Conservation (phyloP, 768 basidiomycete species). For the Paxillus ammoniavirescens region DNA sequence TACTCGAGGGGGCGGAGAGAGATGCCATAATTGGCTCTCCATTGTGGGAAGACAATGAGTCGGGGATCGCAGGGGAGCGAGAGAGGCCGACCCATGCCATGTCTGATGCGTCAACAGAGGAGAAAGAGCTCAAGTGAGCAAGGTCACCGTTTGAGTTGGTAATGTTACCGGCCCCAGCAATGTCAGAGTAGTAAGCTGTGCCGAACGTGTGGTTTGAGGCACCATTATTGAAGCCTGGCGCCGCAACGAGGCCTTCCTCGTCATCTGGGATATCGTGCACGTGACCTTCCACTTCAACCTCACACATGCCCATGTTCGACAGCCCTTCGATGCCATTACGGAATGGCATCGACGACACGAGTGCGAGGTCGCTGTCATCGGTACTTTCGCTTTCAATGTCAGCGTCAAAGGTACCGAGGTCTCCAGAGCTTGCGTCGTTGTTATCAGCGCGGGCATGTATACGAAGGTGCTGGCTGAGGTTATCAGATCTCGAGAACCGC, state of each 20-base stretch:
- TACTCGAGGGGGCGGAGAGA: slow-evolving; percentile 65
- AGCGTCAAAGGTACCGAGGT: slow-evolving; percentile 23
- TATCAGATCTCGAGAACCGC: slow-evolving; percentile 86
- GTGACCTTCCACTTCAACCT: slow-evolving; percentile 57
- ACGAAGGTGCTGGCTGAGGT: slow-evolving; percentile 81
- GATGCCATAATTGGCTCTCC: slow-evolving; percentile 43
- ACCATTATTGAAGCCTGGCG: slow-evolving; percentile 14
- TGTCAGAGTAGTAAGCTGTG: slow-evolving; percentile 21
- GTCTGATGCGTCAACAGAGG: slow-evolving; percentile 20
- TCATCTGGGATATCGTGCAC: slow-evolving; percentile 57
- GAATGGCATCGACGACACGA: slow-evolving; percentile 25
- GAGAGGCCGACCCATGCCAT: slow-evolving; percentile 24
- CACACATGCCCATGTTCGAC: slow-evolving; percentile 54
- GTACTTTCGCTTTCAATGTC: slow-evolving; percentile 35
- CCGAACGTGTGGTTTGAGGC: slow-evolving; percentile 21
- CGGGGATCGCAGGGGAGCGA: slow-evolving; percentile 12
- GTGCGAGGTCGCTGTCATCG: slow-evolving; percentile 32
- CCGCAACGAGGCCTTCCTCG: slow-evolving; percentile 53
- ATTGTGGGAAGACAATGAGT: slow-evolving; percentile 31
- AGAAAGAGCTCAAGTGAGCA: slow-evolving; percentile 20
- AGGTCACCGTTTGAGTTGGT: slow-evolving; percentile 18
- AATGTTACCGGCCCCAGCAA: slow-evolving; percentile 14
- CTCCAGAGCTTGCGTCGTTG: slow-evolving; percentile 28
- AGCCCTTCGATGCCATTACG: slow-evolving; percentile 27
- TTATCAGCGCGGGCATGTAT: slow-evolving; percentile 55